phyloP scores from a whole-genome alignment of 495 filamentous ascomycete genomes.

The Penicillium coprophilum region DNA sequence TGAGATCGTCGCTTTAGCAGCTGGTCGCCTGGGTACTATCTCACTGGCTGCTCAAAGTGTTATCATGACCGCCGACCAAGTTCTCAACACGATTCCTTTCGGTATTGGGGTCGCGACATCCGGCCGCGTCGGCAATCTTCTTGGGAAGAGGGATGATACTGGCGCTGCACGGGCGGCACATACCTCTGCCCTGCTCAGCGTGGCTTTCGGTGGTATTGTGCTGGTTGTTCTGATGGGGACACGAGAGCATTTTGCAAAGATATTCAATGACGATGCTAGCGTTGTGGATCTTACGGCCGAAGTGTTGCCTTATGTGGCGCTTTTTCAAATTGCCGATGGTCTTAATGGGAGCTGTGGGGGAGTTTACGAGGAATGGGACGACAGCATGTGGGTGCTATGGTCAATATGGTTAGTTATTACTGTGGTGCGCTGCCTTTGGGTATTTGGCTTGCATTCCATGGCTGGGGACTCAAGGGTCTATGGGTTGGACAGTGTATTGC shows the following conservation, averaged over 20 bases:
- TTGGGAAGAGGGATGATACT: conserved; percentile 66
- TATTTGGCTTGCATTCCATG: conserved; percentile 84
- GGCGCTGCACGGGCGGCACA: conserved; percentile 76
- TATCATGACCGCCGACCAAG: conserved; percentile 92
- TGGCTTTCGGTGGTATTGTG: conserved; percentile 65
- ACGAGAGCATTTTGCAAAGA: conserved; percentile 72
- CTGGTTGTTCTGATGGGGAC: conserved; percentile 72
- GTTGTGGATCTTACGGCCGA: conserved; percentile 78
- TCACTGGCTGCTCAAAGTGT: conserved; percentile 85
- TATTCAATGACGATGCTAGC: conserved; percentile 77
- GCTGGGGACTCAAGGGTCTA: conserved; percentile 80
- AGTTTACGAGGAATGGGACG: conserved; percentile 80
- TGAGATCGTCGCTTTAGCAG: conserved; percentile 90
- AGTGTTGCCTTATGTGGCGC: conserved; percentile 82
- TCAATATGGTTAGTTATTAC: conserved; percentile 90
- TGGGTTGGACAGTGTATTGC: conserved; percentile 93
- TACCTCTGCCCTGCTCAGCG: conserved; percentile 72
- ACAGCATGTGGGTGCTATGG: conserved; percentile 85
- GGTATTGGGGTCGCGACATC: conserved; percentile 84
- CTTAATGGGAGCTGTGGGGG: conserved; percentile 85
- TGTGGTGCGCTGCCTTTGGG: conserved; percentile 79
- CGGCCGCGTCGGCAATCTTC: conserved; percentile 76
- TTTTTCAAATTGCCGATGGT: conserved; percentile 95
- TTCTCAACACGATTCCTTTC: conserved; percentile 92
- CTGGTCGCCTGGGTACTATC: conserved; percentile 79